Conservation (phyloP, 2,329 filamentous ascomycete species). For the Triangularia verruculosa region DNA sequence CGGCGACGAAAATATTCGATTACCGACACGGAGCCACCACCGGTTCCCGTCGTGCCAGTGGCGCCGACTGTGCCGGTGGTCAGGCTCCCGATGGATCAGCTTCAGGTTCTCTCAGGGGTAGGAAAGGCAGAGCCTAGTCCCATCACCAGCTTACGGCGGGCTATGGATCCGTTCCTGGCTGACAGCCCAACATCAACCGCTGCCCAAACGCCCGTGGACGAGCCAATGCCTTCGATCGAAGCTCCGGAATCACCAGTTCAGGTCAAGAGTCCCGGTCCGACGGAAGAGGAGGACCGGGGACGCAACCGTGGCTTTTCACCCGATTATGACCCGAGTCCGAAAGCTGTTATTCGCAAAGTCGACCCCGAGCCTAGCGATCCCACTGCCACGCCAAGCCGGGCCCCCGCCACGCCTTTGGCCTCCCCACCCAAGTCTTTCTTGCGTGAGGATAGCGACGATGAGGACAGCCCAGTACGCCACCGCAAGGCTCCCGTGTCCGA, state of each 20-base stretch:
- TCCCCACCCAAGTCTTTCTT: constrained; percentile 46
- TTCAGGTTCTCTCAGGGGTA: constrained; percentile 26
- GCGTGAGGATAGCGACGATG: constrained; percentile 51
- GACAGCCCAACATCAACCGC: constrained; percentile 30
- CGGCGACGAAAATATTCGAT: constrained; percentile 88
- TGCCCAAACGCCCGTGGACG: constrained; percentile 25
- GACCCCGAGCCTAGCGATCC: constrained; percentile 32
- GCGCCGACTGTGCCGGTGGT: constrained; percentile 35
- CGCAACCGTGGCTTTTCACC: constrained; percentile 65
- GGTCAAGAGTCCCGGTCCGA: constrained; percentile 9
- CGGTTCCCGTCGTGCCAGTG: constrained; percentile 32
- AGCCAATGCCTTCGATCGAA: constrained; percentile 20
- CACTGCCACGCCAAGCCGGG: constrained; percentile 37
- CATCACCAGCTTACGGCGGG: constrained; percentile 76
- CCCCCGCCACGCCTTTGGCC: constrained; percentile 33
- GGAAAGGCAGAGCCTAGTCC: constrained; percentile 54
- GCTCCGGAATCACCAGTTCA: background rate
- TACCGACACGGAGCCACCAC: constrained; percentile 55
- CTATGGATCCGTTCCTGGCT: constrained; percentile 80
- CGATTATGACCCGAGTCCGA: constrained; percentile 69
- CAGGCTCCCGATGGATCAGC: constrained; percentile 33
- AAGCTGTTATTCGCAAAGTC: constrained; percentile 68
- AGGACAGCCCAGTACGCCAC: constrained; percentile 36
- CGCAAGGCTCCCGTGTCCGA: constrained; percentile 17
- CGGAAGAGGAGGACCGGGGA: constrained; percentile 29